A percentile compares a stretch with the other conserved stretches of the same genome.
phyloP scores from a whole-genome alignment of 139 green algal genomes.

The Zygnema cylindricum region DNA sequence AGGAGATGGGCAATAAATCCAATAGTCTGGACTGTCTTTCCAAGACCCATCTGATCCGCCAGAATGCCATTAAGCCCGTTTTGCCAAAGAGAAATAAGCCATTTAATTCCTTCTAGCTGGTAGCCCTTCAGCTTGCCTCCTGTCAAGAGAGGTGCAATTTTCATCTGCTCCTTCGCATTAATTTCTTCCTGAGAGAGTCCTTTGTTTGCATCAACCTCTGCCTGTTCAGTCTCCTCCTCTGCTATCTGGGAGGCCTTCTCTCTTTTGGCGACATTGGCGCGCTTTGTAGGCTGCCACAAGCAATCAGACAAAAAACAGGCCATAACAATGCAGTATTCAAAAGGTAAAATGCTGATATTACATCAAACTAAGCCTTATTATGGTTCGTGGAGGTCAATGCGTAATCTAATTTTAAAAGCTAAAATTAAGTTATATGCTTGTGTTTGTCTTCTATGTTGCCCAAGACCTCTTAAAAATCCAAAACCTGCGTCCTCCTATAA shows the following conservation, averaged over 20 bases:
- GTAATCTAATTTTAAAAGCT: too few species aligned
- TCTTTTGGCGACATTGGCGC: neutral
- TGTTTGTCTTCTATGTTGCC: too few species aligned
- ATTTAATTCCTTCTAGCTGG: slow-evolving; percentile 59
- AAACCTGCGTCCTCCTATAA: too few species aligned
- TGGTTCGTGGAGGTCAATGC: too few species aligned
- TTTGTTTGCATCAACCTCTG: neutral
- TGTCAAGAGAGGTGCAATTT: slow-evolving; percentile 35
- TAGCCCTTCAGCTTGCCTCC: slow-evolving; percentile 45
- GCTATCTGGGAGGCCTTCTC: neutral
- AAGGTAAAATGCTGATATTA: too few species aligned
- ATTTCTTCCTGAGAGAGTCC: slow-evolving; percentile 21
- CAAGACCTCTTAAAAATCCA: too few species aligned
- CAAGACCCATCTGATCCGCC: slow-evolving; percentile 89
- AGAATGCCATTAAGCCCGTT: slow-evolving; percentile 80
- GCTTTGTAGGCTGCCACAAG: slow-evolving; percentile 18
- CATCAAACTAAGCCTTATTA: too few species aligned
- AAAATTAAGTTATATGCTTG: too few species aligned
- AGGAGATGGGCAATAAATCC: slow-evolving; percentile 89
- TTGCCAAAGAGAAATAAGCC: slow-evolving; percentile 62
- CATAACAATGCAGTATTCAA: too few species aligned
- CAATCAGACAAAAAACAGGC: slow-evolving; percentile 2
- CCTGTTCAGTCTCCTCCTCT: neutral
- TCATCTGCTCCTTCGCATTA: slow-evolving; percentile 21
- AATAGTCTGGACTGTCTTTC: slow-evolving; percentile 97